These are phyloP conservation scores for Aspergillus oerlinghausenensis DNA, from an alignment of 2,329 filamentous ascomycete species.

Conservation along the genomic window DNA sequence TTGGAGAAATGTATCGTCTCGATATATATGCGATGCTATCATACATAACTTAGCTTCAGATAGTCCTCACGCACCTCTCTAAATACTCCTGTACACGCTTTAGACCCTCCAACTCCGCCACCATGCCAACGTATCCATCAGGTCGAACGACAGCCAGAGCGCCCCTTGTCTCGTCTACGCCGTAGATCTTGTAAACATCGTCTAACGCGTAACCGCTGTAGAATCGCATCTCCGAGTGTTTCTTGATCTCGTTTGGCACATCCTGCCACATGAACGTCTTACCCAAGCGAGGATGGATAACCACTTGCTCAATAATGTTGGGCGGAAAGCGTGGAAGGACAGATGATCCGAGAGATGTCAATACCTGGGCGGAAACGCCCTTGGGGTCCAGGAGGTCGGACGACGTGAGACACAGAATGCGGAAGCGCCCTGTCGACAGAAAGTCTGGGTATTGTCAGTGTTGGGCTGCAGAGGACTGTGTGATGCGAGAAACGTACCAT, in stretches of 20 bases:
- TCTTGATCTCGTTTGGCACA: constrained; percentile 27
- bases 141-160: constrained; percentile 34
- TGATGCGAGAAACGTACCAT: constrained; percentile 19
- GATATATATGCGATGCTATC: background rate
- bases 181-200: constrained; percentile 34
- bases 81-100: constrained; percentile 24
- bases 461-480: background rate
- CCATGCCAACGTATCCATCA: constrained; percentile 35
- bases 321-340: constrained; percentile 23
- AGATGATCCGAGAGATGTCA: constrained; percentile 17
- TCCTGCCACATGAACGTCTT: constrained; percentile 31
- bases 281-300: constrained; percentile 28
- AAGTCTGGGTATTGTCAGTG: constrained; percentile 24
- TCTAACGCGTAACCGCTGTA: constrained; percentile 31
- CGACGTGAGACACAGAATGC: constrained; percentile 33
- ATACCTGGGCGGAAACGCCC: constrained; percentile 22
- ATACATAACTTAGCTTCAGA: constrained; percentile 1
- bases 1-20: no score
- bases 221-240: constrained; percentile 33
- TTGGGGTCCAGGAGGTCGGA: constrained; percentile 29
- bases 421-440: constrained; percentile 34
- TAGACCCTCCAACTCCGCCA: constrained; percentile 25
- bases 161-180: constrained; percentile 27
- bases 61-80: constrained; percentile 12
- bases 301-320: constrained; percentile 30